phyloP scores from a whole-genome alignment of 371 early-diverging fungal species.

The Smittium culicis region DNA sequence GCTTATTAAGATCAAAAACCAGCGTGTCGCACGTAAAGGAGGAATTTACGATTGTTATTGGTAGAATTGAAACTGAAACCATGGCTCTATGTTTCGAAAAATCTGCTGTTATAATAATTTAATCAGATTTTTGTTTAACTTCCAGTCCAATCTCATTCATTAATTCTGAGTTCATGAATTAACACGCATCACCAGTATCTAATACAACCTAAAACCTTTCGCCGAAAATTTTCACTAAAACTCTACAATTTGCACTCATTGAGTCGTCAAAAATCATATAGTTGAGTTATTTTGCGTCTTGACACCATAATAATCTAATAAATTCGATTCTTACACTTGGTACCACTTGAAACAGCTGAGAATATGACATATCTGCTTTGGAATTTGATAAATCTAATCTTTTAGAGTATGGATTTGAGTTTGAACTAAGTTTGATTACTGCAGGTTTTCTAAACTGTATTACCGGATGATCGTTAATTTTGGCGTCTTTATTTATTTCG shows the following conservation, averaged over 20 bases:
- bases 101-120: not conserved
- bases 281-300: constrained; percentile 1
- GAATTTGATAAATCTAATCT: not conserved
- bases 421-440: not conserved
- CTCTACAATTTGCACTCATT: not conserved
- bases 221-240: constrained; percentile 1
- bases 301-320: not conserved
- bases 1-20: constrained; percentile 1
- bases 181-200: constrained; percentile 3
- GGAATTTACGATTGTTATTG: not conserved
- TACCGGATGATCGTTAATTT: not conserved
- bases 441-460: not conserved
- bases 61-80: not conserved
- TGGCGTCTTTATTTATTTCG: not conserved
- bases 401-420: not conserved
- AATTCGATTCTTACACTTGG: not conserved
- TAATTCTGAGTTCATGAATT: not conserved
- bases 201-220: not conserved
- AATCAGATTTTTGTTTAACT: not conserved
- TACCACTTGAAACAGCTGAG: constrained; percentile 4
- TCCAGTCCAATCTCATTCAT: not conserved
- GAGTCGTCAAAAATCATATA: not conserved
- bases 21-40: not conserved
- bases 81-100: not conserved
- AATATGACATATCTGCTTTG: constrained; percentile 1